A percentile compares a stretch with the other conserved stretches of the same genome.
These are phyloP conservation scores for Sporothrix mexicana DNA, from an alignment of 2,329 filamentous ascomycete species.

Conservation along the genomic window DNA sequence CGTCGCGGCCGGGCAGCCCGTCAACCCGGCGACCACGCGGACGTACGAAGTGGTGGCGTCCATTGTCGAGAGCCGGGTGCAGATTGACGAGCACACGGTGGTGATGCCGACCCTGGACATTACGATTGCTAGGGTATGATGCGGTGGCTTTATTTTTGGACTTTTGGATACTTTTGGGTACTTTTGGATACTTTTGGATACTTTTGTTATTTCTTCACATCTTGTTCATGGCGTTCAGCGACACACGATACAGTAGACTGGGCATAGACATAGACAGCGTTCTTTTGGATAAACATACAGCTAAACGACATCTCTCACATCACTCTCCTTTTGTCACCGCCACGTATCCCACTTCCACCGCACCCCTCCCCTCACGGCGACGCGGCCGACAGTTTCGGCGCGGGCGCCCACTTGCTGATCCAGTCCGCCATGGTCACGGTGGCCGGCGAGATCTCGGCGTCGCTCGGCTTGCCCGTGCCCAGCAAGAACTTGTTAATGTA, in stretches of 20 bases:
- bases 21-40: constrained; percentile 3
- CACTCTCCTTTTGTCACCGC: too few relatives aligned
- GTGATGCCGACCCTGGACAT: constrained; percentile 33
- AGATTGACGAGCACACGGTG: constrained; percentile 28
- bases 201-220: neutral
- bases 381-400: neutral
- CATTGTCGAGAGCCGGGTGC: constrained; percentile 11
- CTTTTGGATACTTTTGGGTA: neutral
- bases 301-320: neutral
- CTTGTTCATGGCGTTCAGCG: neutral
- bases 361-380: neutral
- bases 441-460: constrained; percentile 35
- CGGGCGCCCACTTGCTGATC: constrained; percentile 48
- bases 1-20: neutral
- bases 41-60: constrained; percentile 32
- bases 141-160: neutral
- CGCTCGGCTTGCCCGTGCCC: constrained; percentile 44
- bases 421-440: constrained; percentile 12
- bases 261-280: constrained; percentile 1
- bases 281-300: neutral
- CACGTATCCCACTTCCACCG: too few relatives aligned
- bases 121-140: constrained; percentile 9
- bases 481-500: constrained; percentile 64
- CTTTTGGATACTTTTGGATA: neutral
- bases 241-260: neutral